Evolutionary conservation across 2,329 filamentous ascomycete genomes (phyloP).

Genomic region (Ophiostoma piceae): DNA sequence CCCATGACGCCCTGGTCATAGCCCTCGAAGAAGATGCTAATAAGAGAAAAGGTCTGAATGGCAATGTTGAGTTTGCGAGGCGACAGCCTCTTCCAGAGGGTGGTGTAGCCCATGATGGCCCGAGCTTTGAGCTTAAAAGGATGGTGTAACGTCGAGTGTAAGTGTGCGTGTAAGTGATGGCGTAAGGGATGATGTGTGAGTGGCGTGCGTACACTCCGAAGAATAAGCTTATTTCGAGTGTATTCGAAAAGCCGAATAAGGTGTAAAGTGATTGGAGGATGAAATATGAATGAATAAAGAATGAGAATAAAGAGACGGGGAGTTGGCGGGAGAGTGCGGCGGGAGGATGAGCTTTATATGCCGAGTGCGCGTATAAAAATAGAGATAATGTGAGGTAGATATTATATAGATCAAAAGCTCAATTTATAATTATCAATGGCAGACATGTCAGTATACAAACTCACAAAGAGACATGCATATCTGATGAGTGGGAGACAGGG

Average conservation of each 20-base stretch:
- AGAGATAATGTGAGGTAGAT: background rate
- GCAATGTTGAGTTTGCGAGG: conserved; percentile 40
- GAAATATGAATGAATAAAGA: background rate
- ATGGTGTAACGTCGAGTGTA: background rate
- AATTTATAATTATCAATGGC: background rate
- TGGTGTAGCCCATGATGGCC: conserved; percentile 37
- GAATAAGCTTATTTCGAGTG: background rate
- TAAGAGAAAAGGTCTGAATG: conserved; percentile 32
- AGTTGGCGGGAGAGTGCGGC: background rate
- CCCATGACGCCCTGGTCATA: conserved; percentile 54
- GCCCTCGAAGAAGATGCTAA: conserved; percentile 39
- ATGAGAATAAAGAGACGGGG: background rate
- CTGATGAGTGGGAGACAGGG: background rate
- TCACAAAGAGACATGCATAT: background rate
- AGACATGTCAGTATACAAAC: background rate
- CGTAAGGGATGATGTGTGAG: background rate
- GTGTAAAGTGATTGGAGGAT: too few relatives aligned
- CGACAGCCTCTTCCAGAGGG: conserved; percentile 41
- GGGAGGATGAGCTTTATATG: background rate
- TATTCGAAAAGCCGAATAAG: background rate
- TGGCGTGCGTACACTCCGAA: background rate
- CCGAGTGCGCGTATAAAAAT: background rate
- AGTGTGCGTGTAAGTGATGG: background rate
- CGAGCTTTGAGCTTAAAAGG: conserved; percentile 14
- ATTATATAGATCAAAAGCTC: background rate